Base-by-base conservation (phyloP, 345 rosid genomes). In the Cardamine chenopodiifolia region DNA sequence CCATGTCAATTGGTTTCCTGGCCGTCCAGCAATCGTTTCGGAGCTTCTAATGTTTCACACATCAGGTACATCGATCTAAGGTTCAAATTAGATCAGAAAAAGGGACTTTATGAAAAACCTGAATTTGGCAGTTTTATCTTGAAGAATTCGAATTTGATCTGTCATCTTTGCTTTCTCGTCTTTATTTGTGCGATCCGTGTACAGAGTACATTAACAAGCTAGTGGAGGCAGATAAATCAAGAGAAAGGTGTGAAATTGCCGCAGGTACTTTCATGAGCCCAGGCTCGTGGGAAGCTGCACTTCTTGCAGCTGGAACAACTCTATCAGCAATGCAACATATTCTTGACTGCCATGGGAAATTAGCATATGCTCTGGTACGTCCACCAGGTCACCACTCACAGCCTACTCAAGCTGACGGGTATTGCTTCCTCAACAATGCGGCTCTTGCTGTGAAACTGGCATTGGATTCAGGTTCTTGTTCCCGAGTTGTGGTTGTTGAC, bases 351-450 rank as follows among this genome's bases (percentile, higher is more conserved):
- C 77, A 82, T 61, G 97, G 90, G 4, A 80, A 86, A 55, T 14
- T 91, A 25, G 84, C 88, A 4, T 91, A 87, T 76, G 85, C 97
- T 20, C 70, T 93, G 62, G 97, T 93, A 28, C 89, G 97, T 34
- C 96, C 97, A 66, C 98, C 97, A 0, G 98, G 97, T n/a, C 97
- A 93, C 80, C 98, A 93, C 63, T 83, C 98, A 52, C 97, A 91
- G 81, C 96, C 96, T 59, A 84, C 81, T 70, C 92, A 73, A 77
- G 93, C 97, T 1, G 98, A 94, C 23, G 98, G 98, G 11, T 94
- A 89, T 70, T 91, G 98, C 82, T 93, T 93, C 70, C 81, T 91
- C 22, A 93, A 91, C 85, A 93, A 91, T 35, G 91, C 94, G 0
- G 97, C 86, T 64, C 83, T 93, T 53, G 92, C 97, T 0, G 89